Evolutionary conservation across 2,329 filamentous ascomycete genomes (phyloP).

Genomic region (Aureobasidium sp.): DNA sequence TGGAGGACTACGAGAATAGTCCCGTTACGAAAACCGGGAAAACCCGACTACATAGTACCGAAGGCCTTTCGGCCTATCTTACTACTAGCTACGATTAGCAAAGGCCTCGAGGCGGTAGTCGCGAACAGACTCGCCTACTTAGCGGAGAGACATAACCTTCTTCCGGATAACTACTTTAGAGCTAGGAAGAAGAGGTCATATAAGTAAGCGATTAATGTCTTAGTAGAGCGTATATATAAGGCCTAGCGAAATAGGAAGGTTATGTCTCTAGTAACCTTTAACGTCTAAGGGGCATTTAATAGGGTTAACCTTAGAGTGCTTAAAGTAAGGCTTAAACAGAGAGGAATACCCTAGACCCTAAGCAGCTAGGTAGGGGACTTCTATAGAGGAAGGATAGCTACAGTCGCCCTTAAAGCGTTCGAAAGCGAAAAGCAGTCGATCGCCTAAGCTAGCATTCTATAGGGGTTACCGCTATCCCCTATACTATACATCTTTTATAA

Average conservation of each 20-base stretch:
- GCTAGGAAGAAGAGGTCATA: neutral
- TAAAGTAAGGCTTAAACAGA: neutral
- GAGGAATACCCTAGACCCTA: conserved; percentile 18
- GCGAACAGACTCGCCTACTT: neutral
- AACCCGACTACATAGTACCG: neutral
- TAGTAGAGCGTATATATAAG: conserved; percentile 24
- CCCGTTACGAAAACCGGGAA: too few relatives aligned
- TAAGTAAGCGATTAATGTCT: neutral
- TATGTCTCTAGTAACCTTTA: conserved; percentile 29
- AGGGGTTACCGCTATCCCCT: conserved; percentile 29
- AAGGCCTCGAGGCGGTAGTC: neutral
- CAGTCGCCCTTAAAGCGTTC: conserved; percentile 13
- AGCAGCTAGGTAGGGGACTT: conserved; percentile 19
- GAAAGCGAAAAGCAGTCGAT: neutral
- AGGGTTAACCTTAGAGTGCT: conserved; percentile 21
- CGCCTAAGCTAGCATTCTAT: conserved; percentile 18
- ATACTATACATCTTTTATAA: conserved; percentile 32
- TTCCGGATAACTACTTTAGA: neutral
- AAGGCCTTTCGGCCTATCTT: neutral
- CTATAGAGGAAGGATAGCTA: conserved; percentile 19
- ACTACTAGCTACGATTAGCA: neutral
- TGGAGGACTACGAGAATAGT: too few relatives aligned
- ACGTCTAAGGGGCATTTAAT: conserved; percentile 35
- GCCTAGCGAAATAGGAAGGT: conserved; percentile 23
- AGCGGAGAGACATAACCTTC: neutral